phyloP scores from a whole-genome alignment of 495 filamentous ascomycete species.

The Echria macrotheca region DNA sequence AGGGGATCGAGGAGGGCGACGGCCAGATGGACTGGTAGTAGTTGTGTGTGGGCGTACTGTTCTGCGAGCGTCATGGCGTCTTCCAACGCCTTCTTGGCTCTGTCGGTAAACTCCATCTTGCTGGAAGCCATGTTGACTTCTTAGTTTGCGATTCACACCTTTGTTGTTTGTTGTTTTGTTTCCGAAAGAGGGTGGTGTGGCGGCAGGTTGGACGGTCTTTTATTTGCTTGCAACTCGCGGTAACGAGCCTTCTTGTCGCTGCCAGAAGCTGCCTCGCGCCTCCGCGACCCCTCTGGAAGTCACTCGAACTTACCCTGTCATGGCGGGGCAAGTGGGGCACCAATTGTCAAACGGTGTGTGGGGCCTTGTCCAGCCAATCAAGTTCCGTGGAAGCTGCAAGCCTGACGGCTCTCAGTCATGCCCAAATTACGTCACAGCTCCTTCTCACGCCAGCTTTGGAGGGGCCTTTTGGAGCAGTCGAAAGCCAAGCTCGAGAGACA shows the following conservation, averaged over 20 bases:
- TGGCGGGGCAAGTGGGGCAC: neutral
- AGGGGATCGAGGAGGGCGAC: conserved; percentile 81
- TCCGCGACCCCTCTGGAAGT: conserved; percentile 9
- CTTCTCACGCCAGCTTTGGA: too few species aligned
- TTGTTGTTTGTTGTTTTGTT: conserved; percentile 5
- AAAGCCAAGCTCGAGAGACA: too few species aligned
- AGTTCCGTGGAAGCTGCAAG: too few species aligned
- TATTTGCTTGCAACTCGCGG: too few species aligned
- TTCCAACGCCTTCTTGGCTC: conserved; percentile 78
- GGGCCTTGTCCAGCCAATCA: too few species aligned
- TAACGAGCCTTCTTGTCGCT: too few species aligned
- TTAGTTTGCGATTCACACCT: neutral
- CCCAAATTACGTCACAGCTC: too few species aligned
- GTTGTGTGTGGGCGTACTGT: conserved; percentile 84
- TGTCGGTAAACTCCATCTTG: conserved; percentile 82
- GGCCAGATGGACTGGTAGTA: conserved; percentile 82
- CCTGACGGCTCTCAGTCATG: too few species aligned
- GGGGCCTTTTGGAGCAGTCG: too few species aligned
- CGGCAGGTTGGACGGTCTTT: too few species aligned
- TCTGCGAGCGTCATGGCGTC: conserved; percentile 79
- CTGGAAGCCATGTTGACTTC: conserved; percentile 43
- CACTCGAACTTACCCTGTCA: neutral
- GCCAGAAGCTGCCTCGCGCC: neutral
- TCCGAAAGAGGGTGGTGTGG: too few species aligned
- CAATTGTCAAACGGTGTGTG: neutral